Percentiles rank a stretch among this genome's conserved stretches.
phyloP scores from a whole-genome alignment of 768 basidiomycete species.

The Phanerochaete sordida region DNA sequence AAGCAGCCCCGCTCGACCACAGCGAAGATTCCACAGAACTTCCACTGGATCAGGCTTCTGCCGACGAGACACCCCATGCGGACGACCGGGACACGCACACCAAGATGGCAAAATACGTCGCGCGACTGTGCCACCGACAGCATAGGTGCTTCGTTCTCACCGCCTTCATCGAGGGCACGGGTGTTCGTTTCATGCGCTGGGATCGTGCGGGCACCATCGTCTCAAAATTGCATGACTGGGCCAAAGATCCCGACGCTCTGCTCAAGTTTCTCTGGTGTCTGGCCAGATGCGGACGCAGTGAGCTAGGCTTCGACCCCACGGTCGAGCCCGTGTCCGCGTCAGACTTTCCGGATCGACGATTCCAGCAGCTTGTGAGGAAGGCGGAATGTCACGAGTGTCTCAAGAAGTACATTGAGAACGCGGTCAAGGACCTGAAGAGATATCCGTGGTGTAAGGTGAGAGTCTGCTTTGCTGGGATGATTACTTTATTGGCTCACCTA shows the following conservation, averaged over 20 bases:
- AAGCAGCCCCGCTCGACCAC: too few species aligned
- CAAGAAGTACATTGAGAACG: neutral
- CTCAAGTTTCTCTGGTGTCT: conserved; percentile 4
- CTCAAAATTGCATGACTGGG: neutral
- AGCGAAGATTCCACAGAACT: too few species aligned
- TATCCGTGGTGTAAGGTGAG: too few species aligned
- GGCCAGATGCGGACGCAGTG: neutral
- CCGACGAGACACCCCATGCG: too few species aligned
- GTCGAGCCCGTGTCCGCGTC: neutral
- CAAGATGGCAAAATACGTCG: neutral
- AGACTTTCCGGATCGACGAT: neutral
- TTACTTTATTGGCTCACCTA: too few species aligned
- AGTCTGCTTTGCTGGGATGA: too few species aligned
- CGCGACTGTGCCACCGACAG: neutral
- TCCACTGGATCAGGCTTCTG: too few species aligned
- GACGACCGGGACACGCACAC: neutral
- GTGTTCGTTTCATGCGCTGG: neutral
- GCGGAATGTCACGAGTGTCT: neutral
- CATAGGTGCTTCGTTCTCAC: neutral
- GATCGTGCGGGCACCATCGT: conserved; percentile 7
- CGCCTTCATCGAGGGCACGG: neutral
- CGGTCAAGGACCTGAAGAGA: neutral
- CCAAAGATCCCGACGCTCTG: neutral
- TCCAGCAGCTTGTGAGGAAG: neutral
- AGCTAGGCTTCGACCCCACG: conserved; percentile 7